Conservation (phyloP, 2,329 filamentous ascomycete genomes). For the Stagonosporopsis tanaceti region DNA sequence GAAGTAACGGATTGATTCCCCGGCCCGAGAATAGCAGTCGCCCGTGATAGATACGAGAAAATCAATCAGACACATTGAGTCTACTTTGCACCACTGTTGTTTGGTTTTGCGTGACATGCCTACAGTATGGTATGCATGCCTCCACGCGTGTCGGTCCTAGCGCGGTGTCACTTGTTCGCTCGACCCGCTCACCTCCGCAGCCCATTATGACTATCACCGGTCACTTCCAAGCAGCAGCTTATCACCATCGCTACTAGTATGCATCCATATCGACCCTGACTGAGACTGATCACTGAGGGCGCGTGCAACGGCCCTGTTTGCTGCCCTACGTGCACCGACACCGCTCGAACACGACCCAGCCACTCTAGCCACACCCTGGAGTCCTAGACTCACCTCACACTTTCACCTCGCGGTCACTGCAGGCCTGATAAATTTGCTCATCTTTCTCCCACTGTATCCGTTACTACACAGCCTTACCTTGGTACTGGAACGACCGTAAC, state of each 20-base stretch:
- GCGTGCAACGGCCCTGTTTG: slow-evolving; percentile 7
- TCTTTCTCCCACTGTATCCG: not conserved
- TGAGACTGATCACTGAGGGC: not conserved
- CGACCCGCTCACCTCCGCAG: not conserved
- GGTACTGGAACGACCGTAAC: not conserved
- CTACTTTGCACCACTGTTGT: not conserved
- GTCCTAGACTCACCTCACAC: slow-evolving; percentile 2
- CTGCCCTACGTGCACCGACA: slow-evolving; percentile 5
- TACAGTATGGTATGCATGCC: not conserved
- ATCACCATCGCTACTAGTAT: slow-evolving; percentile 4
- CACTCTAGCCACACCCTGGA: not conserved
- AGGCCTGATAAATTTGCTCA: not conserved
- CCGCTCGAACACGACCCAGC: slow-evolving; percentile 4
- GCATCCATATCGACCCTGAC: not conserved
- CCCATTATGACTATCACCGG: not conserved
- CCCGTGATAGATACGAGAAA: not conserved
- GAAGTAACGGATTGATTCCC: not conserved
- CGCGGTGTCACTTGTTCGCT: slow-evolving; percentile 15
- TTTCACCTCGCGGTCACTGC: not conserved
- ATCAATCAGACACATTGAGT: not conserved
- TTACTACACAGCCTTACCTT: not conserved
- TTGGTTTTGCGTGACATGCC: slow-evolving; percentile 1
- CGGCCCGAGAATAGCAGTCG: not conserved
- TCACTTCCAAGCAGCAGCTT: not conserved
- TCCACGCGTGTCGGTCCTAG: slow-evolving; percentile 5